Base-by-base conservation (phyloP, 805 yeast species). In the Lipomyces orientalis region DNA sequence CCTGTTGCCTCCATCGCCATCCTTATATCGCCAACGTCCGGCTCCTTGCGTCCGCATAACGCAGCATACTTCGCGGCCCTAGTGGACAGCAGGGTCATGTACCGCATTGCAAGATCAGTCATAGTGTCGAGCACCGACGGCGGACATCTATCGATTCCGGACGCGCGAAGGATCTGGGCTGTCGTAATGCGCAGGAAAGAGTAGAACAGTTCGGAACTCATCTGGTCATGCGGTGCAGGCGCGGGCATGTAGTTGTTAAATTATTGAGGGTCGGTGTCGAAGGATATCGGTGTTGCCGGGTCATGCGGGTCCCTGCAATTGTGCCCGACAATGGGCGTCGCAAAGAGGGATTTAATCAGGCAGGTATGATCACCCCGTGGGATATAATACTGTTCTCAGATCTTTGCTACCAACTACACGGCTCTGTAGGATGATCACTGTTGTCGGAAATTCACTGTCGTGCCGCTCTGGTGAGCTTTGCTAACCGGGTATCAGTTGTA, bases 91-190 rank as follows among this genome's bases (percentile, higher is more conserved):
- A 87, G 78, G 60, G 81, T 80, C 56, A 94, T 77, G 75, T 88
- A 89, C 65, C 89, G 84, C 19, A 90, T 79, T 75, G 89, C 87
- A 1, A 94, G 75, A 74, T 93, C 97, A 0, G 97, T 88, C n/a
- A 93, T 72, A 1, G 88, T 83, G 74, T 92, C 93, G 9, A 94
- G 81, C 0, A 90, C 85, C 7, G 86, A 81, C 7, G 94, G 90
- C 61, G 87, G 83, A 70, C 93, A 87, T 73, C 87, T 84, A 69
- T 91, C 97, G 74, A 93, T 91, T 0, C 99, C 99, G 37, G 88
- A 85, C 0, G 95, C 87, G 69, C 91, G 87, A 62, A 94, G 82
- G 4, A 89, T 80, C 78, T 89, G 88, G 19, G 72, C 72, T 2
- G 68, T 69, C 43, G 68, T 34, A 6, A 69, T 67, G 16, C 72